Conservation (phyloP, 129 eudicot genomes). For the carrot (Daucus carota) region DH1_v3.0 NC_030383.2:63858001-63858500, state of each 20-base stretch:
- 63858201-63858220: background rate
- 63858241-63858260: background rate
- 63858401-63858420: background rate
- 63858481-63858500: background rate
- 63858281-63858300: background rate
- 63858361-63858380: too few relatives aligned
- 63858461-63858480: background rate
- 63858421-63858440: background rate
- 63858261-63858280: background rate
- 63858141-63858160: conserved; percentile 11
- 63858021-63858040: background rate
- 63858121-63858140: conserved; percentile 59
- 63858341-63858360: background rate
- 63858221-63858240: background rate
- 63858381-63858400: background rate
- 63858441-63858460: background rate
- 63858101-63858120: conserved; percentile 53
- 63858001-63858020: conserved; percentile 4
- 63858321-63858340: background rate
- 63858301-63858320: background rate
- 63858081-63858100: conserved; percentile 79
- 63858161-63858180: background rate
- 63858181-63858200: background rate
- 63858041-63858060: conserved; percentile 2
- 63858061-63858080: conserved; percentile 54